Evolutionary conservation across 164 flowering plant genomes (phyloP), one percentile per base, ranked within the genome.

Genomic region (Paratinospora sagittata): DNA sequence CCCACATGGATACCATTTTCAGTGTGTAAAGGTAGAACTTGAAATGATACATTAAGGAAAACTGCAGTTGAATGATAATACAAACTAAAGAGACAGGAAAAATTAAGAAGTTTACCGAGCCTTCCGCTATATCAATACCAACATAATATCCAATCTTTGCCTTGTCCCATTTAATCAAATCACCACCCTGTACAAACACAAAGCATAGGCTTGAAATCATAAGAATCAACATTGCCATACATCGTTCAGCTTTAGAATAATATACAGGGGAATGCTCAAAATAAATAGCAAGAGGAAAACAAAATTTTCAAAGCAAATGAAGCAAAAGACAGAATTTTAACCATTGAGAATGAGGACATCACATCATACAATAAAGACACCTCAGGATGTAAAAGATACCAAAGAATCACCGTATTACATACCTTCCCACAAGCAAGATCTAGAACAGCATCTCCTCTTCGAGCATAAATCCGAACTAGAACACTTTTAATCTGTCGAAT

Each of bases 381-480:
- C 45, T 41, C 43, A 21, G 8, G 11, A 7, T 26, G 30, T 30
- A 27, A 61, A 23, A 41, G 58, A 49, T 45, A 55, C 11, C 64
- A 3, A 58, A 41, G 58, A 67, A 34, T 24, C 16, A n/a, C 49
- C 27, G 37, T 65, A 12, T 26, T 41, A 49, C 21, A 63, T 71
- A 95, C 99, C 96, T 96, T 95, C 68, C 99, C 98, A 79, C 99
- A 95, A 24, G 96, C 99, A 81, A 95, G 92, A 81, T 95, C 99
- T 68, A 95, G 97, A 76, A 91, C 98, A 19, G 85, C 89, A 84
- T 95, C 92, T 19, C 93, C 96, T 43, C 76, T 82, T 30, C 85
- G 86, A 43, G 98, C 83, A 81, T 92, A 90, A 9, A 91, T 86
- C 82, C 90, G 98, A 83, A 95, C 88, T 60, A 92, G 75, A 57